A percentile compares a stretch with the other conserved stretches of the same genome.
These are phyloP conservation scores for Trametes versicolor DNA, from an alignment of 1,284 basidiomycete species.

Conservation along the genomic window DNA sequence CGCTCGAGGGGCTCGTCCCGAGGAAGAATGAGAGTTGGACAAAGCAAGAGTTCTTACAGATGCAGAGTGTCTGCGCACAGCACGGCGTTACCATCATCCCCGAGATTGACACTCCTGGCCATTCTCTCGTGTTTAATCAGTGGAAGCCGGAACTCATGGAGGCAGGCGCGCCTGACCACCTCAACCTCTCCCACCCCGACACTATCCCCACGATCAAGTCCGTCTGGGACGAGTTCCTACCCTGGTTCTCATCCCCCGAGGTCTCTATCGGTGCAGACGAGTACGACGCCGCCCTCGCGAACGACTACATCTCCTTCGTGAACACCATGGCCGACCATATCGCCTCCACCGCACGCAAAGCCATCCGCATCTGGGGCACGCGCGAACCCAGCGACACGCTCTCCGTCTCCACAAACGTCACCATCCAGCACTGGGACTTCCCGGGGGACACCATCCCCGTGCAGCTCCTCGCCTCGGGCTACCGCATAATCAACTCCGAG, in stretches of 20 bases:
- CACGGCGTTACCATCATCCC: slow-evolving; percentile 46
- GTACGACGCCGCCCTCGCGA: slow-evolving; percentile 45
- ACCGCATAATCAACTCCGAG: slow-evolving; percentile 46
- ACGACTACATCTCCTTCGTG: slow-evolving; percentile 48
- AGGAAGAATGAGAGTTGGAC: slow-evolving; percentile 48
- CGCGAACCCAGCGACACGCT: slow-evolving; percentile 44
- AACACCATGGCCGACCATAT: slow-evolving; percentile 46
- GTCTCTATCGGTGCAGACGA: slow-evolving; percentile 48
- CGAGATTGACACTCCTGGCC: slow-evolving; percentile 51
- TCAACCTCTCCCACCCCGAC: slow-evolving; percentile 47
- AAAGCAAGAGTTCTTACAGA: slow-evolving; percentile 32
- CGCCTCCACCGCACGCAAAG: slow-evolving; percentile 36
- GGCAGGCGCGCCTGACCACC: slow-evolving; percentile 41
- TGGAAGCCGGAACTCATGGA: slow-evolving; percentile 52
- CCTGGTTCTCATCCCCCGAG: slow-evolving; percentile 44
- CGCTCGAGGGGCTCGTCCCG: slow-evolving; percentile 44
- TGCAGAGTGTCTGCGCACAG: slow-evolving; percentile 36
- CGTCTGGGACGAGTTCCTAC: slow-evolving; percentile 47
- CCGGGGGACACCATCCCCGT: slow-evolving; percentile 46
- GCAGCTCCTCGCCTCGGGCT: slow-evolving; percentile 40
- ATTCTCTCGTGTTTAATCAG: slow-evolving; percentile 50
- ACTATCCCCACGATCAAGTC: slow-evolving; percentile 44
- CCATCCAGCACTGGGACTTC: slow-evolving; percentile 52
- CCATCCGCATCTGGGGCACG: slow-evolving; percentile 48
- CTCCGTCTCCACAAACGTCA: slow-evolving; percentile 44